Evolutionary conservation across 176 grass and related monocot species (phyloP).

Genomic region (Oryza australiensis): DNA sequence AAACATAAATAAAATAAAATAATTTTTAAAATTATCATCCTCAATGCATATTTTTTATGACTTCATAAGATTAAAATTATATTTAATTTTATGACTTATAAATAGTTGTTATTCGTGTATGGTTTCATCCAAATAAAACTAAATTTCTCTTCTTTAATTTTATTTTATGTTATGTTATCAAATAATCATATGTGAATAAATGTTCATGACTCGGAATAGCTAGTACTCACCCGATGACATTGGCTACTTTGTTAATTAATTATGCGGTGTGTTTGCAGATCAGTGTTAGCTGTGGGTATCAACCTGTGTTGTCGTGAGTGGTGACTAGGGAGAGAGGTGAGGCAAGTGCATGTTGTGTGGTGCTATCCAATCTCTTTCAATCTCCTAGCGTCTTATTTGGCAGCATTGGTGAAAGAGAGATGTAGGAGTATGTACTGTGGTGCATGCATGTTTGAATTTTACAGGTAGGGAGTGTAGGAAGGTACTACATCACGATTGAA

Average conservation of each 20-base stretch:
- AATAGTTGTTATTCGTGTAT: too few species aligned
- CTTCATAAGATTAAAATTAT: too few species aligned
- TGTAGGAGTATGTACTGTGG: neutral
- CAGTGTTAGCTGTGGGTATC: neutral
- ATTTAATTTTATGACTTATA: too few species aligned
- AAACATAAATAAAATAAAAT: too few species aligned
- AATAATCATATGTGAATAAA: too few species aligned
- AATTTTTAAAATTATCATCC: too few species aligned
- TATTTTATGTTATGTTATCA: too few species aligned
- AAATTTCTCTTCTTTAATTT: too few species aligned
- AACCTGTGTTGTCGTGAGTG: neutral
- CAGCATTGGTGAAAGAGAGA: neutral
- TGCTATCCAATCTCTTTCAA: constrained; percentile 16
- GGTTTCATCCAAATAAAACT: too few species aligned
- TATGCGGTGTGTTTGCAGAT: neutral
- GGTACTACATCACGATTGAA: neutral
- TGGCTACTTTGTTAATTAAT: neutral
- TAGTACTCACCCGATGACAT: neutral
- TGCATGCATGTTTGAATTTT: neutral
- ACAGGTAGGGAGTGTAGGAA: neutral
- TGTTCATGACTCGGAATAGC: too few species aligned
- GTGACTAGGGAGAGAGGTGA: neutral
- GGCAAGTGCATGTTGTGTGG: neutral
- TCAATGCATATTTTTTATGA: too few species aligned
- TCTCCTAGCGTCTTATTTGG: constrained; percentile 5